Evolutionary conservation across 352 stramenopile genomes (phyloP), one percentile per base, ranked within the genome.

Genomic region (Phytophthora boehmeriae): DNA sequence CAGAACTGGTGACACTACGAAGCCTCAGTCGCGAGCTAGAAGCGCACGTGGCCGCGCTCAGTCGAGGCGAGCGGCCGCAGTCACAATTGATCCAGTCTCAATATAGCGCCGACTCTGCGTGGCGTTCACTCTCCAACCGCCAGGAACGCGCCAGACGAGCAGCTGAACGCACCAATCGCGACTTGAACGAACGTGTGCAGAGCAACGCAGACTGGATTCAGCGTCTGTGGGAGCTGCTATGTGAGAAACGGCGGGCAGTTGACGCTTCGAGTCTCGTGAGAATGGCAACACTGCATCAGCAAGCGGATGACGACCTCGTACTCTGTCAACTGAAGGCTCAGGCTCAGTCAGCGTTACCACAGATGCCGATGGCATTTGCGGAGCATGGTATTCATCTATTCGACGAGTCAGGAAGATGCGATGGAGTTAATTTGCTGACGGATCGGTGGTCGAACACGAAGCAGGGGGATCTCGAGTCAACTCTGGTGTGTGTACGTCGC

Each of bases 171-270:
- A 60, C 46, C n/a, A 71, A 66, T 30, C 19, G 28, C 2, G 28
- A 9, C 1, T 32, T 71, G 8, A 55, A 54, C 5, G 56, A 44
- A 1, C 35, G n/a, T 9, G 63, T 59, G 2, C 56, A 71, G 50
- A 51, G 23, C 38, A 73, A 73, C 27, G 64, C 64, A 14, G 64
- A 73, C 53, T 73, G 65, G 65, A 69, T 73, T 38, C 58, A 73
- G 25, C 64, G 64, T 10, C 53, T 68, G 8, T 73, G 59, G 59
- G 60, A 63, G 39, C 54, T 73, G 13, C 59, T 69, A 17, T 25
- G 42, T 23, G 59, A 73, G 46, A 53, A 53, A 17, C 48, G 48
- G 9, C 49, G 25, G 34, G 46, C 13, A 10, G 19, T 27, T 32
- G 27, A 45, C 20, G 30, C 13, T 14, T 44, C 38, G 11, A 47